Percentiles rank a stretch among this genome's conserved stretches.
Conservation (phyloP, 2,329 filamentous ascomycete genomes). For the Pseudonectria buxi region DNA sequence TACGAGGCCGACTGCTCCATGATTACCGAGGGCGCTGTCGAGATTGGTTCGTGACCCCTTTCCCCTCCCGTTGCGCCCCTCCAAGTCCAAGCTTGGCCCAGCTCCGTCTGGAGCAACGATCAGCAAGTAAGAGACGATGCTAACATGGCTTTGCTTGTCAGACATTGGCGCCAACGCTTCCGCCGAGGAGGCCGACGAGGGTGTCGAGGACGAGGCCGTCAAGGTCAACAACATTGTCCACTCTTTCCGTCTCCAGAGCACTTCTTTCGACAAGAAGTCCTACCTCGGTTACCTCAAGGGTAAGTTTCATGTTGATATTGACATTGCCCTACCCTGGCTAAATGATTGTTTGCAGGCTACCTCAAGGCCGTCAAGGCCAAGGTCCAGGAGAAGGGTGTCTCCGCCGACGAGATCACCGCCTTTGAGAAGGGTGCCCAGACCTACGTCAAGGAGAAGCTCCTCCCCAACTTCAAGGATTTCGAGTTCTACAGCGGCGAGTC, state of each 20-base stretch:
- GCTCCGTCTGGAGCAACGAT: too few species aligned
- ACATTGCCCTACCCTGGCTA: neutral
- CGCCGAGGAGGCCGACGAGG: slow-evolving; percentile 80
- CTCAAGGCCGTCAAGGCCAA: slow-evolving; percentile 79
- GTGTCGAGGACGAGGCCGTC: slow-evolving; percentile 59
- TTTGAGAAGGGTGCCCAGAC: slow-evolving; percentile 71
- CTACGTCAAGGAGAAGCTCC: slow-evolving; percentile 77
- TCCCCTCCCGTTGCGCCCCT: neutral
- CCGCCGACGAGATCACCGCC: slow-evolving; percentile 60
- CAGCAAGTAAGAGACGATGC: slow-evolving; percentile 1
- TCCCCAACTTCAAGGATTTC: slow-evolving; percentile 87
- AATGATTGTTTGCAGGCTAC: slow-evolving; percentile 53
- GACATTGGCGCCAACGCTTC: slow-evolving; percentile 95
- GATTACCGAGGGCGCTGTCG: slow-evolving; percentile 71
- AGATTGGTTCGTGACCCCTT: slow-evolving; percentile 54
- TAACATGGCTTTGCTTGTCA: slow-evolving; percentile 26
- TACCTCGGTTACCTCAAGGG: slow-evolving; percentile 83
- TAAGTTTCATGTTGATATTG: slow-evolving; percentile 33
- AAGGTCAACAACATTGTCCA: slow-evolving; percentile 90
- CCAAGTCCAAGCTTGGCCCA: neutral
- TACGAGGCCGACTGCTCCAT: slow-evolving; percentile 92
- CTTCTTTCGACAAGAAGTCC: slow-evolving; percentile 77
- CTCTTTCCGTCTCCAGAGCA: slow-evolving; percentile 81
- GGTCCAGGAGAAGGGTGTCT: slow-evolving; percentile 56
- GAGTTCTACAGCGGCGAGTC: slow-evolving; percentile 90